Base-by-base conservation (phyloP, 148 eudicot species). In the Heliosperma pusillum region DNA sequence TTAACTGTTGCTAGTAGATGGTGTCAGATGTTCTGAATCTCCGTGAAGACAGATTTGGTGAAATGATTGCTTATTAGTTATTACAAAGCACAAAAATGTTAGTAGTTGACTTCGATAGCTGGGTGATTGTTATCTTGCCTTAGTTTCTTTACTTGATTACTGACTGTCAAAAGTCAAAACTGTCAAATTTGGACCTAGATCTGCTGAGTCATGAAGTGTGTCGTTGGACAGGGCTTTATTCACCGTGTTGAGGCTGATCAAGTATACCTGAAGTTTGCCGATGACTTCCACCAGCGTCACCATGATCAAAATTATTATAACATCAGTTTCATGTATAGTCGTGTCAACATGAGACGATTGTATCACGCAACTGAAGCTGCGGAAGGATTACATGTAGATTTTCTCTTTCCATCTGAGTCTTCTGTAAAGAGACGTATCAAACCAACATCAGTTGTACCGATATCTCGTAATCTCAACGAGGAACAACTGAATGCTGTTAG, bases 211-310 rank as follows among this genome's bases (percentile, higher is more conserved):
- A 65, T 29, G 15, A 61, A 52, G 33, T 70, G 47, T 70, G 61
- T 53, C 72, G 33, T 55, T 85, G 70, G 22, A 71, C 84, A 95
- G 99, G 99, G 99, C 76, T 86, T 52, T 79, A 85, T 95, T 65
- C 86, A 88, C 79, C 90, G 97, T 45, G 93, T 95, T 69, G 99
- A 92, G 86, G 97, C 99, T 71, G 99, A 95, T 82, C 97, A 88
- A 71, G 89, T 95, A 16, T 78, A 61, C 76, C 61, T 95, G 67
- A 86, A 73, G 59, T 95, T 92, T 83, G 87, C 81, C 20, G 70
- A 79, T 27, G 83, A 85, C 8, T 85, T 95, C 65, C 97, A 90
- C 80, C 12, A 17, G 5, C 30, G 20, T 52, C 87, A 92, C 80
- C 19, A 62, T 4, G 82, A 85, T 55, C 62, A 71, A 4, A 75